Conservation (phyloP, 352 stramenopile species). For the Globisporangium iwayamae region DNA sequence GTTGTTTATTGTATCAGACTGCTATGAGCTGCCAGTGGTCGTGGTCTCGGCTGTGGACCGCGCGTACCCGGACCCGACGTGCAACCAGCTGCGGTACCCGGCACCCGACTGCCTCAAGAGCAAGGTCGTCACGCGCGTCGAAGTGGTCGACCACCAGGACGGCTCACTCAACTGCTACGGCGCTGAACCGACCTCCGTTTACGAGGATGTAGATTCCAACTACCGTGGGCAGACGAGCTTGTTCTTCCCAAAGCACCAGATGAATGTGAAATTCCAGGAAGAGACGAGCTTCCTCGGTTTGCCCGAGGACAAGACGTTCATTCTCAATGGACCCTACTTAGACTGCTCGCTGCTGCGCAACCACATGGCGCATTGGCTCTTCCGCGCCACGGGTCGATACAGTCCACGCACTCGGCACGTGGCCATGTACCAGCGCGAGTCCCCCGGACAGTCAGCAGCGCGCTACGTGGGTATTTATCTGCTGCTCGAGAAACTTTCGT, state of each 20-base stretch:
- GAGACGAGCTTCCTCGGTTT: constrained; percentile 35
- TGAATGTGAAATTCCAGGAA: constrained; percentile 35
- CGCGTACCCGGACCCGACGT: constrained; percentile 39
- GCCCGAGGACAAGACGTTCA: constrained; percentile 40
- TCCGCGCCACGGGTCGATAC: constrained; percentile 54
- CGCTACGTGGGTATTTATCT: constrained; percentile 61
- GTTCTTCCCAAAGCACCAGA: constrained; percentile 55
- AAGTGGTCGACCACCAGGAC: constrained; percentile 48
- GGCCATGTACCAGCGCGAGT: constrained; percentile 50
- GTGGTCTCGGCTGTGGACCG: constrained; percentile 38
- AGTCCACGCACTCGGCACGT: constrained; percentile 50
- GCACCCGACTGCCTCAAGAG: constrained; percentile 48
- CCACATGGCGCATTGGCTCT: constrained; percentile 70
- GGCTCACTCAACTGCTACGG: constrained; percentile 43
- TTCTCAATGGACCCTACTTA: constrained; percentile 54
- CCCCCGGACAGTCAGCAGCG: constrained; percentile 25
- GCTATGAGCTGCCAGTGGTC: constrained; percentile 50
- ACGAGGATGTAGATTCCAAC: constrained; percentile 32
- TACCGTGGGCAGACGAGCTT: constrained; percentile 63
- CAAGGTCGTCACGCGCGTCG: constrained; percentile 34
- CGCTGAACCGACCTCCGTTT: constrained; percentile 26
- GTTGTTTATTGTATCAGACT: constrained; percentile 20
- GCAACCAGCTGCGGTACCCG: constrained; percentile 39
- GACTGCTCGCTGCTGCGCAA: constrained; percentile 64
- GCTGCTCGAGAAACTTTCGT: constrained; percentile 56